phyloP scores from a whole-genome alignment of 495 filamentous ascomycete species.

The Neurospora sp. region DNA sequence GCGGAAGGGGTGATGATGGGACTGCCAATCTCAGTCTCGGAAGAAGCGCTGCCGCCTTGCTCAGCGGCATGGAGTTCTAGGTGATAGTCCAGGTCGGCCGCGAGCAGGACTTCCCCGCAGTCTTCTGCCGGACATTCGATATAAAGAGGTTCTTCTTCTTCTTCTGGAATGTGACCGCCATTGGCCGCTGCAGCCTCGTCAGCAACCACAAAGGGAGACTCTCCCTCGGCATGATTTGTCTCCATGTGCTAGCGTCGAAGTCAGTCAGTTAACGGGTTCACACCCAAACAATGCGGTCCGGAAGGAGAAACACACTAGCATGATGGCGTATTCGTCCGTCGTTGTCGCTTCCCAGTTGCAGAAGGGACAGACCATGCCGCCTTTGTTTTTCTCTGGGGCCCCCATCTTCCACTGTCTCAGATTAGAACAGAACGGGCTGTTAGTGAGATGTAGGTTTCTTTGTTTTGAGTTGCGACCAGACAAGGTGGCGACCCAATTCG shows the following conservation, averaged over 20 bases:
- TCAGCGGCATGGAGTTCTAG: slow-evolving; percentile 60
- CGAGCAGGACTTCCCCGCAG: slow-evolving; percentile 60
- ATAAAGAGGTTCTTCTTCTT: slow-evolving; percentile 47
- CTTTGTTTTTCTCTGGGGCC: not conserved
- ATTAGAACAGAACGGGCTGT: not conserved
- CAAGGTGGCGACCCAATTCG: not conserved
- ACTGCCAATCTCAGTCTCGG: not conserved
- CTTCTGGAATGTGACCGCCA: slow-evolving; percentile 32
- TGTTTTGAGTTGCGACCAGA: not conserved
- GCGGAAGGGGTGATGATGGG: not conserved
- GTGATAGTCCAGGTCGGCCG: slow-evolving; percentile 57
- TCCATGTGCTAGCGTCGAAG: slow-evolving; percentile 42
- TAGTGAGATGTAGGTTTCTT: not conserved
- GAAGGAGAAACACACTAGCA: slow-evolving; percentile 15
- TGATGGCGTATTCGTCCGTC: slow-evolving; percentile 20
- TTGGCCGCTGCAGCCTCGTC: not conserved
- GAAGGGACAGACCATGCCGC: slow-evolving; percentile 18
- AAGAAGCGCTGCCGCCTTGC: slow-evolving; percentile 17
- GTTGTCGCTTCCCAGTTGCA: slow-evolving; percentile 16
- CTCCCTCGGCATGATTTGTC: slow-evolving; percentile 39
- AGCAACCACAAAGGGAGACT: slow-evolving; percentile 42
- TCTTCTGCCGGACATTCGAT: slow-evolving; percentile 57
- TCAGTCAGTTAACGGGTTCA: not conserved
- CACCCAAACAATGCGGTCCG: not conserved
- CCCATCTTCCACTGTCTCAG: not conserved